Base-by-base conservation (phyloP, 2,329 filamentous ascomycete species). In the Diaporthe ampelina region DNA sequence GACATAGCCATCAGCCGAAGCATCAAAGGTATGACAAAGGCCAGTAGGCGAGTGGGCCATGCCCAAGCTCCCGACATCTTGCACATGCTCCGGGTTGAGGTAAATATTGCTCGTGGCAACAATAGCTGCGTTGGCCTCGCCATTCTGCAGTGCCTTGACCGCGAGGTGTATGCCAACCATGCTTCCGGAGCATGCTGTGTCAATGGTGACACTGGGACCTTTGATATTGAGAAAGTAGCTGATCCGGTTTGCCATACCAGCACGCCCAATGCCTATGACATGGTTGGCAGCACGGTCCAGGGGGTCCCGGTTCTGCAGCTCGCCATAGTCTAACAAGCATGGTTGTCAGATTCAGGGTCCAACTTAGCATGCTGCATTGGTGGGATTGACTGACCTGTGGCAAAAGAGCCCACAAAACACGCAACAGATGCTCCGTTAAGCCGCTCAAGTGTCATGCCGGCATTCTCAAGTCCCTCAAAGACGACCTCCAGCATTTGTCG, bases 381-480 rank as follows among this genome's bases (percentile, higher is more conserved):
- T 4, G 29, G 35, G 35, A 11, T 37, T 6, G 35, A 11, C 8
- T 37, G 4, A 45, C 43, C 43, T 45, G 43, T 19, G 17, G 45
- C 45, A 9, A 8, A 71, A 0, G 73, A 56, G 13, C 75, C 77
- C 4, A 77, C 71, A n/a, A 73, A 50, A 65, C 76, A 65, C 1
- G 65, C 73, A 0, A 10, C 76, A 59, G n/a, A 59, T 48, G 9
- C 11, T 2, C 74, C 76, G 0, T 61, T 52, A 4, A 76, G 19
- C 1, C 35, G 19, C 24, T 72, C 73, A 1, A 74, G 11, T 0
- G 77, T 43, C 6, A 77, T 17, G 1, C 78, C 78, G 0, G 78
- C 77, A 11, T 75, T 77, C 35, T 79, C 77, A 5, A 79, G 40
- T 6, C 76, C 73, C 29, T 79, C 78, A 29, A 74, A 79, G 10